Evolutionary conservation across 2,329 filamentous ascomycete genomes (phyloP).

Genomic region (Beauveria asiatica): DNA sequence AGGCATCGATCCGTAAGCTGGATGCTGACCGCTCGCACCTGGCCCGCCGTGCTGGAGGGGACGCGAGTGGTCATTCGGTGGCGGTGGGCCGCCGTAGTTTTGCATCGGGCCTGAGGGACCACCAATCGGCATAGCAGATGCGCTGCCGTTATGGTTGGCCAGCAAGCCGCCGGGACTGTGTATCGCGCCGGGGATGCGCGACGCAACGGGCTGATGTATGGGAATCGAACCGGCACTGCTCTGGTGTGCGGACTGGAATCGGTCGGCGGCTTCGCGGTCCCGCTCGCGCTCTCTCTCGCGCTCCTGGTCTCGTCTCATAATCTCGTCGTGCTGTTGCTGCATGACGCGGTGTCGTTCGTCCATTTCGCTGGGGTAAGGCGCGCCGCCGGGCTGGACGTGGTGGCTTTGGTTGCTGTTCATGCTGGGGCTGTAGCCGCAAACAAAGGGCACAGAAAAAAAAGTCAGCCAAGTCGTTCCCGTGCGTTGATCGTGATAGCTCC

Average conservation of each 20-base stretch:
- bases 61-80: slow-evolving; percentile 39
- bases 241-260: slow-evolving; percentile 69
- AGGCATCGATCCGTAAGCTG: slow-evolving; percentile 49
- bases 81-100: slow-evolving; percentile 47
- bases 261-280: slow-evolving; percentile 58
- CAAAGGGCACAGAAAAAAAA: not conserved
- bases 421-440: slow-evolving; percentile 13
- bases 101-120: slow-evolving; percentile 41
- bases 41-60: slow-evolving; percentile 45
- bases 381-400: slow-evolving; percentile 30
- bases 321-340: slow-evolving; percentile 40
- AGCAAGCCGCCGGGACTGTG: slow-evolving; percentile 88
- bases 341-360: slow-evolving; percentile 39
- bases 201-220: slow-evolving; percentile 88
- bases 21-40: slow-evolving; percentile 39
- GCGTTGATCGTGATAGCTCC: not conserved
- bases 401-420: slow-evolving; percentile 40
- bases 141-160: slow-evolving; percentile 58
- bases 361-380: slow-evolving; percentile 38
- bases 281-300: slow-evolving; percentile 50
- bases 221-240: slow-evolving; percentile 82
- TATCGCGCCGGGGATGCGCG: slow-evolving; percentile 70
- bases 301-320: slow-evolving; percentile 35
- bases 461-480: not conserved
- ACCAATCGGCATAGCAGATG: slow-evolving; percentile 43